phyloP scores from a whole-genome alignment of 1,139 yeast species.

The Geotrichum macrosporum region DNA sequence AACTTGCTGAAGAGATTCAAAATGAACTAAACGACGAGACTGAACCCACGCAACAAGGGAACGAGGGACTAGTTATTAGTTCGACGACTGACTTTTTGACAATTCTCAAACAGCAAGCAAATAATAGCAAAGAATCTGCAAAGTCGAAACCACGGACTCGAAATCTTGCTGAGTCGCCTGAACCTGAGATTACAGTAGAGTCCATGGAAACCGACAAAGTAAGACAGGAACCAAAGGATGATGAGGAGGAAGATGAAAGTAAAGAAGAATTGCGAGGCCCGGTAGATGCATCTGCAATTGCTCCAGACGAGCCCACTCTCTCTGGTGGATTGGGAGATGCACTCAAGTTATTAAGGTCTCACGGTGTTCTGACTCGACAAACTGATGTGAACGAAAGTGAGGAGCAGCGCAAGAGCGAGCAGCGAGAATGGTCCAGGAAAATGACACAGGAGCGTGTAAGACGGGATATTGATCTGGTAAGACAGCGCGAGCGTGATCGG shows the following conservation, averaged over 20 bases:
- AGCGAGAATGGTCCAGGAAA: constrained; percentile 33
- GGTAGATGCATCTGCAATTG: constrained; percentile 21
- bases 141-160: constrained; percentile 21
- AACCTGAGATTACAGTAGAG: constrained; percentile 14
- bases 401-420: constrained; percentile 23
- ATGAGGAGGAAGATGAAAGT: constrained; percentile 20
- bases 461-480: constrained; percentile 36
- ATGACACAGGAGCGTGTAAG: constrained; percentile 24
- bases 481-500: constrained; percentile 36
- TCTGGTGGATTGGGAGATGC: constrained; percentile 56
- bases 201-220: constrained; percentile 16
- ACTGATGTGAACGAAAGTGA: constrained; percentile 28
- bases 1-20: constrained; percentile 47
- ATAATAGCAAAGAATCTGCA: constrained; percentile 23
- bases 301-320: constrained; percentile 38
- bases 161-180: constrained; percentile 19
- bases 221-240: no score
- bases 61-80: constrained; percentile 46
- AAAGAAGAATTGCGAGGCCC: constrained; percentile 15
- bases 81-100: constrained; percentile 58
- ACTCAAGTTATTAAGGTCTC: constrained; percentile 49
- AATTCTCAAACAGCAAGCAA: constrained; percentile 34
- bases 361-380: constrained; percentile 39
- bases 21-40: constrained; percentile 37
- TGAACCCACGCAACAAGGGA: constrained; percentile 6